A percentile compares a stretch with the other conserved stretches of the same genome.
phyloP scores from a whole-genome alignment of 164 flowering plant species.

The Tetrastigma voinierianum region DNA sequence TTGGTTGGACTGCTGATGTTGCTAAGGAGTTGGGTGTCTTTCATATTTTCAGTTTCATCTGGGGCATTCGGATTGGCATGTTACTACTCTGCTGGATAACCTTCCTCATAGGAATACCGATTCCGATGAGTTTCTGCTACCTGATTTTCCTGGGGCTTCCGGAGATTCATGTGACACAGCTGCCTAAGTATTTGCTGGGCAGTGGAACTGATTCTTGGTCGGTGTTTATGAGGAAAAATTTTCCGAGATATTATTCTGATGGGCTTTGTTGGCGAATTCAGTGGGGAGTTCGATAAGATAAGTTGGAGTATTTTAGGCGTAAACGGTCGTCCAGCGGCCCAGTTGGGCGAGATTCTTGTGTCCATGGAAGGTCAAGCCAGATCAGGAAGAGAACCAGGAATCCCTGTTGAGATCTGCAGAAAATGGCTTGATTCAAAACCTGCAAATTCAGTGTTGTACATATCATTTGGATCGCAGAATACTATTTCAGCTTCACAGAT shows the following conservation, averaged over 20 bases:
- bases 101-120: slow-evolving; percentile 24
- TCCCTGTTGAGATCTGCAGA: slow-evolving; percentile 12
- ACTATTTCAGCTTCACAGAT: slow-evolving; percentile 45
- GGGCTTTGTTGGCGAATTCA: slow-evolving; percentile 46
- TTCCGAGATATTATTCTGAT: slow-evolving; percentile 33
- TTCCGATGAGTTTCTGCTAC: slow-evolving; percentile 25
- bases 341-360: slow-evolving; percentile 41
- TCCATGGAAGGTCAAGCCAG: slow-evolving; percentile 6
- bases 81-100: slow-evolving; percentile 36
- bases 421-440: slow-evolving; percentile 49
- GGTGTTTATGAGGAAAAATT: slow-evolving; percentile 12
- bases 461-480: slow-evolving; percentile 61
- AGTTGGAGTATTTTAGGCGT: slow-evolving; percentile 33
- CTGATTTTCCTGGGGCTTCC: slow-evolving; percentile 48
- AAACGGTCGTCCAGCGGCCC: slow-evolving; percentile 30
- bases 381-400: slow-evolving; percentile 13
- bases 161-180: slow-evolving; percentile 34
- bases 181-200: slow-evolving; percentile 23
- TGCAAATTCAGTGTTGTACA: slow-evolving; percentile 43
- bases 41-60: slow-evolving; percentile 35
- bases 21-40: slow-evolving; percentile 36
- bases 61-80: slow-evolving; percentile 47
- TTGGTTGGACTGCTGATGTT: slow-evolving; percentile 42
- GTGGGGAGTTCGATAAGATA: slow-evolving; percentile 41
- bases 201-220: slow-evolving; percentile 37